phyloP scores from a whole-genome alignment of 148 eudicot genomes.

The Spergularia marina region DNA sequence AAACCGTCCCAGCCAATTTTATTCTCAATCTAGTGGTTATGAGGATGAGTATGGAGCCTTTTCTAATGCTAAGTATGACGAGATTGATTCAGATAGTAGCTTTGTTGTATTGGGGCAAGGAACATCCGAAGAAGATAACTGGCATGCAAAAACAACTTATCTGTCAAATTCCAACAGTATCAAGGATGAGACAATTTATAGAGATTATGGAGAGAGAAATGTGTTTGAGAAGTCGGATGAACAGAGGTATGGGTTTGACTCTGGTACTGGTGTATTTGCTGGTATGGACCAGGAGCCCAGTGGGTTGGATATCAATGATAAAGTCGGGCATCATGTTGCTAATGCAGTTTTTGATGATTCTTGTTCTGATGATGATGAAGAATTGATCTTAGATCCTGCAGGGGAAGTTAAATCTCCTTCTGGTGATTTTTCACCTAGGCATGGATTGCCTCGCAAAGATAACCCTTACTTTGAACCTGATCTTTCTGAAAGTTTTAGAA shows the following conservation, averaged over 20 bases:
- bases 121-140: constrained; percentile 22
- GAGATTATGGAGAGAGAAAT: constrained; percentile 9
- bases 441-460: constrained; percentile 27
- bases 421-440: constrained; percentile 26
- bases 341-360: constrained; percentile 47
- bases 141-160: constrained; percentile 19
- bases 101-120: constrained; percentile 13
- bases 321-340: constrained; percentile 22
- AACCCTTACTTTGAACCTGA: constrained; percentile 24
- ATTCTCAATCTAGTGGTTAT: constrained; percentile 21
- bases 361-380: constrained; percentile 51
- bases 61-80: constrained; percentile 19
- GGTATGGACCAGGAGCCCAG: constrained; percentile 23
- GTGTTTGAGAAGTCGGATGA: constrained; percentile 10
- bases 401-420: constrained; percentile 39
- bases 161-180: constrained; percentile 11
- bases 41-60: constrained; percentile 25
- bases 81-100: constrained; percentile 17
- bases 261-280: constrained; percentile 31
- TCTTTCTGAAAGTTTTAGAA: constrained; percentile 44
- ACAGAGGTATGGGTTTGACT: constrained; percentile 26
- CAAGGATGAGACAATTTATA: constrained; percentile 15
- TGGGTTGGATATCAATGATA: constrained; percentile 28
- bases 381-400: constrained; percentile 27
- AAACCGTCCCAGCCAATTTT: constrained; percentile 13